A percentile compares a stretch with the other conserved stretches of the same genome.
Evolutionary conservation across 441 rosid species (phyloP).

Genomic region (Corymbia citriodora): DNA sequence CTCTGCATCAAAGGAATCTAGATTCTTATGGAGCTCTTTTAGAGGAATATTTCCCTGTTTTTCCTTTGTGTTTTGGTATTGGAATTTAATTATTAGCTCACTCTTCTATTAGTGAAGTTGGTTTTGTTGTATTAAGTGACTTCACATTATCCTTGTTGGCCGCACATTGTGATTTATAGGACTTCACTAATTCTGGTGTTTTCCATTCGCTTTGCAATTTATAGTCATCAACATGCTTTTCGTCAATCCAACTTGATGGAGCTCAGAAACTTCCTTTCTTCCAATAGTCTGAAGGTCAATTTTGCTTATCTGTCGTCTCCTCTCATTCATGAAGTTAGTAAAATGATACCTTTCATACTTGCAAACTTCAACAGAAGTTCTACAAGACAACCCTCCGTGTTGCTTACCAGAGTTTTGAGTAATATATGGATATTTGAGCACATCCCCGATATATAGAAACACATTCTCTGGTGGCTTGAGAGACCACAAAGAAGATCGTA

Average conservation of each 20-base stretch:
- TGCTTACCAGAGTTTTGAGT: constrained; percentile 32
- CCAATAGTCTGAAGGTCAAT: background rate
- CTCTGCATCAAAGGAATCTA: constrained; percentile 2
- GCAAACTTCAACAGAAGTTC: background rate
- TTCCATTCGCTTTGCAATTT: background rate
- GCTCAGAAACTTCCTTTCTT: background rate
- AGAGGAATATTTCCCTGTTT: background rate
- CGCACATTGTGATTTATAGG: background rate
- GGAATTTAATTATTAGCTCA: background rate
- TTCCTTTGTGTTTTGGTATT: background rate
- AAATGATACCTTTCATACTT: background rate
- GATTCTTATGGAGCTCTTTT: background rate
- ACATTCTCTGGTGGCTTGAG: constrained; percentile 18
- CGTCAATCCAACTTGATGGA: background rate
- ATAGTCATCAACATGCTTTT: background rate
- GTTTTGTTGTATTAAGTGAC: background rate
- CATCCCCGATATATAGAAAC: constrained; percentile 23
- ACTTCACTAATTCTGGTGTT: background rate
- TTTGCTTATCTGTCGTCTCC: background rate
- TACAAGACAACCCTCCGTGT: background rate
- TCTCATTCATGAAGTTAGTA: background rate
- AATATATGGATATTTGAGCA: constrained; percentile 28
- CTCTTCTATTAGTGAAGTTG: background rate
- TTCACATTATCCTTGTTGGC: background rate
- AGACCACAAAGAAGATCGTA: constrained; percentile 13